Conservation (phyloP, 1,284 basidiomycete species). For the Pholiota adiposa region DNA sequence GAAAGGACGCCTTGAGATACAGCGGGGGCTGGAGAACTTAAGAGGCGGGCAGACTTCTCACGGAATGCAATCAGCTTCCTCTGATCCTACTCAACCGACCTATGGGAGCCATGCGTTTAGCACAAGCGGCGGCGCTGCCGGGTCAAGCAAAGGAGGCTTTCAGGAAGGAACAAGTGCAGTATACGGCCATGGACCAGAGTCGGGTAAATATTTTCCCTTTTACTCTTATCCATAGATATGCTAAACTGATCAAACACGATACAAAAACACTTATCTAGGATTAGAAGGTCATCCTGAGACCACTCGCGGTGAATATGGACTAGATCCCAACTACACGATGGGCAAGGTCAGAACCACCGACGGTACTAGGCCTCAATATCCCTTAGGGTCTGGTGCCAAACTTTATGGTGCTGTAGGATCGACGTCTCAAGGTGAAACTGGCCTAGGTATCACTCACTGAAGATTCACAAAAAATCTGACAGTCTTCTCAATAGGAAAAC, state of each 20-base stretch:
- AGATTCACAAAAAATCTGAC: background rate
- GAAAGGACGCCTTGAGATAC: constrained; percentile 34
- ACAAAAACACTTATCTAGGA: background rate
- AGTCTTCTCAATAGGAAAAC: no score
- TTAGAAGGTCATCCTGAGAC: background rate
- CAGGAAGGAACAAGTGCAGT: background rate
- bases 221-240: background rate
- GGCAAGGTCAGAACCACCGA: background rate
- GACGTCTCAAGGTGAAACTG: background rate
- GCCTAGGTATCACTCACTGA: no score
- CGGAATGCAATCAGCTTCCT: background rate
- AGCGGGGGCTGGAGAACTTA: constrained; percentile 31
- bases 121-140: background rate
- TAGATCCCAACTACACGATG: background rate
- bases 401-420: background rate
- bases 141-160: background rate
- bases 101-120: background rate
- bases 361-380: background rate
- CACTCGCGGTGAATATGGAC: background rate
- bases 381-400: background rate
- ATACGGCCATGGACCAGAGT: background rate
- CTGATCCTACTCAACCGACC: no score
- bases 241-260: background rate
- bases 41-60: constrained; percentile 11
- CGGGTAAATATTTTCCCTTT: background rate